Base-by-base conservation (phyloP, 2,329 filamentous ascomycete genomes). In the Microdochium paspali region DNA sequence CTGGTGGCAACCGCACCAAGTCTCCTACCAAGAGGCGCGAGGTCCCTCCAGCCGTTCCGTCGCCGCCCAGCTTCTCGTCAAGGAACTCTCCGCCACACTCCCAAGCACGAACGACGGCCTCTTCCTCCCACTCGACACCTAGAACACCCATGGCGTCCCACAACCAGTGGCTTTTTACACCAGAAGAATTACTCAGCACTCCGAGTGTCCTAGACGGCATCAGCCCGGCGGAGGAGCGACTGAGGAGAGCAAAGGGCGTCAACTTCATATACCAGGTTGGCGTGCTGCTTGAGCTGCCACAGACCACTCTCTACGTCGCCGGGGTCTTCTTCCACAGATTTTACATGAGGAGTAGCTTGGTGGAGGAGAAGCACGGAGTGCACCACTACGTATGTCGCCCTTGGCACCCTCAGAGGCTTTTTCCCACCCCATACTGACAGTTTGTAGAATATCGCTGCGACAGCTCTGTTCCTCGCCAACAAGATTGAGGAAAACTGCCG, bases 401-500 rank as follows among this genome's bases (percentile, higher is more conserved):
- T 13, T 21, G 25, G 18, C 24, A 23, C 43, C 7, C 40, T 40
- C 39, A 39, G 25, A 10, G 31, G 9, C 23, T 24, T 45, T 24
- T 44, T 15, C 6, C 46, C 15, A 24, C 23, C 24, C 25, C 13
- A 45, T 20, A 40, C 25, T 44, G 45, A 48, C 44, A 15, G 21
- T 30, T 30, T 26, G 53, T 59, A 85, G 82, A 84, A 84, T 58
- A 88, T 95, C 50, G 93, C 90, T 10, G 93, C 90, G 0, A 95
- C 90, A 1, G 80, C 90, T 2, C 75, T 98, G 2, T 98, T 97
- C 57, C 77, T 98, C 10, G 91, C 93, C 9, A 96, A 94, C 56
- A 98, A 98, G 65, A 91, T 94, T 20, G 91, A 98, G 62, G 93
- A 98, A 63, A 95, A 94, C 62, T 94, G 90, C 61, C 84, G 91